phyloP scores from a whole-genome alignment of 2,329 filamentous ascomycete genomes.

The Trichoderma sp. region DNA sequence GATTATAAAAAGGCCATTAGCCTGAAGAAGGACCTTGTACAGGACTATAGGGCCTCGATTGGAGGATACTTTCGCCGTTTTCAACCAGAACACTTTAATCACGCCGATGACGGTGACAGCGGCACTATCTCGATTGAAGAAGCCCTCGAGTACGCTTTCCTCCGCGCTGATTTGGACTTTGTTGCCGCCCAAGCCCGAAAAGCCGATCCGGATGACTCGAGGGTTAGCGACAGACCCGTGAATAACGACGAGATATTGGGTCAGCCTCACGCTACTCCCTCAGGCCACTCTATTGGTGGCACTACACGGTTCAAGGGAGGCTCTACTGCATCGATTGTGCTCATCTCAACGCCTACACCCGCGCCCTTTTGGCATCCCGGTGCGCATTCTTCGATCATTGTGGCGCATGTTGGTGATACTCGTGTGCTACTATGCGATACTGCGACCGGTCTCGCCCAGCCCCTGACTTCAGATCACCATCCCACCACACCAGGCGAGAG shows the following conservation, averaged over 20 bases:
- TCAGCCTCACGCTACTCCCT: constrained; percentile 52
- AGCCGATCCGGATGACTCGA: constrained; percentile 67
- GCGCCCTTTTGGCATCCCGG: constrained; percentile 94
- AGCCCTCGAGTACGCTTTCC: constrained; percentile 85
- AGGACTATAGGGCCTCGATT: constrained; percentile 77
- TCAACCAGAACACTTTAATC: constrained; percentile 71
- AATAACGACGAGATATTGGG: constrained; percentile 85
- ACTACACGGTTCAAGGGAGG: constrained; percentile 83
- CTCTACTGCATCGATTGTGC: constrained; percentile 83
- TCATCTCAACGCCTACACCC: constrained; percentile 89
- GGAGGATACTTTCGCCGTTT: constrained; percentile 95
- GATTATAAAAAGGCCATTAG: constrained; percentile 62
- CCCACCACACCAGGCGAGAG: constrained; percentile 84
- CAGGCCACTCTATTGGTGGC: constrained; percentile 66
- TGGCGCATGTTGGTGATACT: constrained; percentile 92
- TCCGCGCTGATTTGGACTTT: constrained; percentile 93
- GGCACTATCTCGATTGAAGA: constrained; percentile 62
- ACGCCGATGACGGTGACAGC: constrained; percentile 34
- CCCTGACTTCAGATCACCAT: constrained; percentile 88
- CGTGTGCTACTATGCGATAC: constrained; percentile 88
- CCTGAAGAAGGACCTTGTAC: constrained; percentile 69
- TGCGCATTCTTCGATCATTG: constrained; percentile 76
- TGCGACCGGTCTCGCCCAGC: constrained; percentile 72
- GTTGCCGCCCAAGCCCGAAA: constrained; percentile 85
- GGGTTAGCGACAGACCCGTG: constrained; percentile 70